Evolutionary conservation across 208 protist genomes (phyloP), one percentile per base, ranked within the genome.

Genomic region (Leishmania martiniquensis): DNA sequence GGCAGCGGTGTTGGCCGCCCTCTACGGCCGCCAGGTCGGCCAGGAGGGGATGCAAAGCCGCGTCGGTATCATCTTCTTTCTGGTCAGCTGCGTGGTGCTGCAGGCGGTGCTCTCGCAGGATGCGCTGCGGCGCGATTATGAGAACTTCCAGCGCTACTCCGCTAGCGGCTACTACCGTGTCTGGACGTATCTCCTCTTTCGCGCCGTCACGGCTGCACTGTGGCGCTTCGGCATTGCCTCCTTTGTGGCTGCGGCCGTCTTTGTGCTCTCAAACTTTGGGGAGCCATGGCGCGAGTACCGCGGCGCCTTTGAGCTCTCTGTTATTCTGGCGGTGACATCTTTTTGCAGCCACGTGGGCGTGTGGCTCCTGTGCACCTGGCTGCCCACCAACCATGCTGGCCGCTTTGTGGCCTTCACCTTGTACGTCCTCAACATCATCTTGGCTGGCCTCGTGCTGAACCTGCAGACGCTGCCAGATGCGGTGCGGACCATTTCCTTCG

Each of bases 21-120:
- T 91, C 47, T 93, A 93, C 81, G 83, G 87, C 39, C 83, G 80
- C n/a, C 87, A 91, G 77, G 80, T 72, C 29, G 79, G 69, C 32
- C 80, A 89, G 71, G 81, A 78, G 54, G 89, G 89, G 57, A 91
- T 91, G 77, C 89, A 93, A 69, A 93, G 89, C 67, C 88, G 89
- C 44, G 82, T 89, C 22, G 89, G 89, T 45, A 87, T 93, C 52
- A 77, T 93, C n/a, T 93, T 93, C 44, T 91, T 93, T 45, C 57
- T 93, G 13, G 87, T 91, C 22, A 89, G 78, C 55, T 89, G 80
- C 59, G 89, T 88, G 4, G 84, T 90, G n/a, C 78, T 93, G 63
- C 87, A 93, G 75, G 83, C 82, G 20, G 72, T 90, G 51, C 79
- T 93, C 49, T 85, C 86, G 17, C 71, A 88, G 10, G 82, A 88